These are phyloP conservation scores for Cladophialophora bantiana DNA, from an alignment of 2,329 filamentous ascomycete species.

Conservation along the genomic window DNA sequence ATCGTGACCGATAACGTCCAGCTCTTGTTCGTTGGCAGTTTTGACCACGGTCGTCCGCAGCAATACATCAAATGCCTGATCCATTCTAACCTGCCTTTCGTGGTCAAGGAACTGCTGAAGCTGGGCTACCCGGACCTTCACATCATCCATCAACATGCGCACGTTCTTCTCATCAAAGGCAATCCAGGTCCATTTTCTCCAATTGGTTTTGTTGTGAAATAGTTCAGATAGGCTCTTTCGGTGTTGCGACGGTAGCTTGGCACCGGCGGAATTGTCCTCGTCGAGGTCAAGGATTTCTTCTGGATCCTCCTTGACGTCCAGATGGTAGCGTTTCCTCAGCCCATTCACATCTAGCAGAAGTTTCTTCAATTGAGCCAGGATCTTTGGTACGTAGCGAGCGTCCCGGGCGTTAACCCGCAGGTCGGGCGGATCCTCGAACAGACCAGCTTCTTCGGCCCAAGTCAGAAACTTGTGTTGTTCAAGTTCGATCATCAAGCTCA, in stretches of 20 bases:
- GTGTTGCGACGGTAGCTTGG: background rate
- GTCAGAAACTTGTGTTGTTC: slow-evolving; percentile 5
- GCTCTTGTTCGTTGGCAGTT: slow-evolving; percentile 7
- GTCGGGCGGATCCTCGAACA: background rate
- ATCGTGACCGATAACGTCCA: slow-evolving; percentile 4
- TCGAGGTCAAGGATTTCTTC: background rate
- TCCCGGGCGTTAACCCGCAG: background rate
- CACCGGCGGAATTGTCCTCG: background rate
- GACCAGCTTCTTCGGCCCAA: slow-evolving; percentile 8
- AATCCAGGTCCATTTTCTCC: slow-evolving; percentile 2
- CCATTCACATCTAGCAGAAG: background rate
- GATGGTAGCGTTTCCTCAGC: background rate
- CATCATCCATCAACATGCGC: slow-evolving; percentile 4
- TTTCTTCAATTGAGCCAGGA: background rate
- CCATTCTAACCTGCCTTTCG: background rate
- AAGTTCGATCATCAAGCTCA: slow-evolving; percentile 9
- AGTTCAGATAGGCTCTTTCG: background rate
- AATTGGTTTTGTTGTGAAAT: background rate
- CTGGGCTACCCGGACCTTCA: background rate
- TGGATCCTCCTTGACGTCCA: background rate
- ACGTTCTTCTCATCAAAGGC: slow-evolving; percentile 11
- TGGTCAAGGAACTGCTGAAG: slow-evolving; percentile 3
- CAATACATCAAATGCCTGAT: slow-evolving; percentile 1
- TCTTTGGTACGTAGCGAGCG: background rate
- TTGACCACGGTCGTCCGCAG: slow-evolving; percentile 4